Percentiles rank a stretch among this genome's conserved stretches.
Conservation (phyloP, 805 yeast species). For the Starmerella powellii region DNA sequence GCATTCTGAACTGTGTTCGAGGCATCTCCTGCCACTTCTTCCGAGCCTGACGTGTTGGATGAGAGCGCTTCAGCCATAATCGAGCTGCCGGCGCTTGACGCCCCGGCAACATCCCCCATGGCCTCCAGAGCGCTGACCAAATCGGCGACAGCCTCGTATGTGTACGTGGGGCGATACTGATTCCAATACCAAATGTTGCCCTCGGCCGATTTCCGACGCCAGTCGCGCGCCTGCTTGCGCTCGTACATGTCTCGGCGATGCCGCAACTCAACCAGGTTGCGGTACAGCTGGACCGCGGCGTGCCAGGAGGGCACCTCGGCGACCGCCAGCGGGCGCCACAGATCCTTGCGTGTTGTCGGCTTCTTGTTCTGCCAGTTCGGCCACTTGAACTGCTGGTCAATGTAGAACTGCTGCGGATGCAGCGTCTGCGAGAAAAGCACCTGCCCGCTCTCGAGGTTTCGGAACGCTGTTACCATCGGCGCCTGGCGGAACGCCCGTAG, state of each 20-base stretch:
- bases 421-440: constrained; percentile 82
- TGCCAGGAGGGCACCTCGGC: constrained; percentile 35
- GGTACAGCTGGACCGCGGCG: constrained; percentile 58
- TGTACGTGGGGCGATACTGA: constrained; percentile 78
- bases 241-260: constrained; percentile 55
- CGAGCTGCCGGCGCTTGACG: too few relatives aligned
- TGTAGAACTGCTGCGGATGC: constrained; percentile 36
- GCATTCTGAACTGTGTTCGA: too few relatives aligned
- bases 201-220: constrained; percentile 60
- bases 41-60: too few relatives aligned
- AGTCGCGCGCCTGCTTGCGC: constrained; percentile 44
- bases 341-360: constrained; percentile 69
- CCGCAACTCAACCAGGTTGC: constrained; percentile 62
- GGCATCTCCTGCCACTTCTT: too few relatives aligned
- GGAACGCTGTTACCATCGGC: constrained; percentile 72
- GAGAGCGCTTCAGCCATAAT: too few relatives aligned
- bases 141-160: constrained; percentile 88
- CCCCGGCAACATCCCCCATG: constrained; percentile 17
- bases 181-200: constrained; percentile 80
- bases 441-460: constrained; percentile 81
- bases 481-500: constrained; percentile 49
- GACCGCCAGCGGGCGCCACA: constrained; percentile 86
- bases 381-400: constrained; percentile 57
- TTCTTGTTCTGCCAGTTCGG: constrained; percentile 84
- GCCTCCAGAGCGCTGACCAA: constrained; percentile 57